Conservation (phyloP, 164 flowering plant genomes). For the Magnolia officinalis region DNA sequence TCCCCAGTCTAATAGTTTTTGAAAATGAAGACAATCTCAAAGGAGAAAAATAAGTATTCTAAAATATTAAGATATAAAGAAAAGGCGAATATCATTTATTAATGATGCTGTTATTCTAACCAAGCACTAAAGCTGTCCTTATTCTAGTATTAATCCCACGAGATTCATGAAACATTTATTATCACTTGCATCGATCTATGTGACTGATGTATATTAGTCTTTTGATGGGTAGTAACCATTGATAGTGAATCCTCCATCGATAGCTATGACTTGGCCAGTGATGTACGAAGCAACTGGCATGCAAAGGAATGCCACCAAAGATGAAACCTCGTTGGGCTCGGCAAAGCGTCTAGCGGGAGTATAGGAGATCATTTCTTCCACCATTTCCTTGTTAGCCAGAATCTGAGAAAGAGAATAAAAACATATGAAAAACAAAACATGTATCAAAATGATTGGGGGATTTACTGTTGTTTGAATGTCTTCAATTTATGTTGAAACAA, state of each 20-base stretch:
- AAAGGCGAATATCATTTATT: no score
- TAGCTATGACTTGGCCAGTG: constrained; percentile 70
- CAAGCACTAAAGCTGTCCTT: no score
- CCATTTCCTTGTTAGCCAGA: constrained; percentile 38
- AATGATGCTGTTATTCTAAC: no score
- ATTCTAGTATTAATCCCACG: no score
- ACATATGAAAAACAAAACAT: background rate
- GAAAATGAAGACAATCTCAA: no score
- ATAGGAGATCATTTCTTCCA: constrained; percentile 34
- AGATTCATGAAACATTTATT: background rate
- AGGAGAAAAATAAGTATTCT: no score
- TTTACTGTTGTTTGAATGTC: no score
- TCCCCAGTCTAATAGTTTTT: no score
- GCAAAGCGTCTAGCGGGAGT: constrained; percentile 66
- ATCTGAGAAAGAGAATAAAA: constrained; percentile 25
- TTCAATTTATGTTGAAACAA: no score
- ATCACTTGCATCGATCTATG: no score
- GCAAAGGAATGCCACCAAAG: constrained; percentile 71
- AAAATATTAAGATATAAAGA: no score
- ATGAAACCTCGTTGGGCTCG: constrained; percentile 62
- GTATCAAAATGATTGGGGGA: no score
- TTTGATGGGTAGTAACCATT: constrained; percentile 40
- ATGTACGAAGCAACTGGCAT: constrained; percentile 79
- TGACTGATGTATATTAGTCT: constrained; percentile 4
- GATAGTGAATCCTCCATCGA: constrained; percentile 79